phyloP scores from a whole-genome alignment of 2,329 filamentous ascomycete species.

The Shiraia sp. region DNA sequence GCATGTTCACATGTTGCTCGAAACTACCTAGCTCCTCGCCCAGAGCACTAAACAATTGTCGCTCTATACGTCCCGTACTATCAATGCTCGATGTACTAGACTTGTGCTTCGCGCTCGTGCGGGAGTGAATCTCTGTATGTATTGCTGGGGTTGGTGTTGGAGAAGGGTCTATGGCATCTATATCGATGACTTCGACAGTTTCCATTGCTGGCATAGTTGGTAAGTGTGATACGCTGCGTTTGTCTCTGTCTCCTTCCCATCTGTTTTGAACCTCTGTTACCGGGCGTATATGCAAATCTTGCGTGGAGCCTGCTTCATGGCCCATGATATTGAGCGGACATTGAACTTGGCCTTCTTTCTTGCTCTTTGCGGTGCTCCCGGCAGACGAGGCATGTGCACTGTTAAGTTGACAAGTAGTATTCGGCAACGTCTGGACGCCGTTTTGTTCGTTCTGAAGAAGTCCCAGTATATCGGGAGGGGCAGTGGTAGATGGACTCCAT shows the following conservation, averaged over 20 bases:
- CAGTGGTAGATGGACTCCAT: no score
- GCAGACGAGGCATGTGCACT: conserved; percentile 20
- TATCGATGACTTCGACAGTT: conserved; percentile 26
- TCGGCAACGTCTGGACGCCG: conserved; percentile 2
- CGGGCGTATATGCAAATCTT: conserved; percentile 11
- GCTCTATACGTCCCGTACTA: conserved; percentile 32
- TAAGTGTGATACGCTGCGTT: not conserved
- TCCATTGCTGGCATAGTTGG: not conserved
- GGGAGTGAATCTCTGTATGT: conserved; percentile 12
- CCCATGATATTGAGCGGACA: conserved; percentile 7
- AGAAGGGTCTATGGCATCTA: conserved; percentile 22
- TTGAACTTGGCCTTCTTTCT: conserved; percentile 29
- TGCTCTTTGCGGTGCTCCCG: conserved; percentile 21
- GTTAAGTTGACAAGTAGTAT: conserved; percentile 13
- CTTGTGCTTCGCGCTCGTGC: conserved; percentile 26
- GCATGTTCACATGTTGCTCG: conserved; percentile 14
- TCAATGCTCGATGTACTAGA: conserved; percentile 32
- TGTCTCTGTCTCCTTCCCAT: not conserved
- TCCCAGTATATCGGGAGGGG: conserved; percentile 15
- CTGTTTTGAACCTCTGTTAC: not conserved
- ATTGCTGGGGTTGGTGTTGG: not conserved
- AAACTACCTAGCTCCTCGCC: conserved; percentile 36
- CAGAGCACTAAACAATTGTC: conserved; percentile 34
- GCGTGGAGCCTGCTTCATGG: conserved; percentile 17
- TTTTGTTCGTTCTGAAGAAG: conserved; percentile 12